Conservation (phyloP, 2,329 filamentous ascomycete genomes). For the Geoglossum cookeanum region DNA sequence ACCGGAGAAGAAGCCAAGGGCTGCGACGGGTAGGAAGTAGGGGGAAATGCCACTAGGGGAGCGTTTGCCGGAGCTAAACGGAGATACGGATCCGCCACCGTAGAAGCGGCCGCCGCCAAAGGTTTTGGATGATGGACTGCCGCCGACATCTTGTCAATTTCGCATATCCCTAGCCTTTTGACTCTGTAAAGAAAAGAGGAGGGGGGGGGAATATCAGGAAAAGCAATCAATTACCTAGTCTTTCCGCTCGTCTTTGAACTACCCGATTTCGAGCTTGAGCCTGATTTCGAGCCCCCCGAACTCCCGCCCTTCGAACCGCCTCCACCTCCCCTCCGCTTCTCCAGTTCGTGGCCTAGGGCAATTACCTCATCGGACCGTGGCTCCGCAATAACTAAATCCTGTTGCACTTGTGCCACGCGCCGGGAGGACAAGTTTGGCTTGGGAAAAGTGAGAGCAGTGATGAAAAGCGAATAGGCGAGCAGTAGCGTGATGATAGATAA, state of each 20-base stretch:
- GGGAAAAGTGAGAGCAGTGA: neutral
- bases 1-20: constrained; percentile 42
- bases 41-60: constrained; percentile 33
- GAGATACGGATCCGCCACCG: constrained; percentile 40
- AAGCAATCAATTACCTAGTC: no score
- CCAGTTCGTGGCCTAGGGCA: neutral
- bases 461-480: neutral
- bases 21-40: constrained; percentile 31
- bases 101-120: constrained; percentile 49
- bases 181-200: no score
- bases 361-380: neutral
- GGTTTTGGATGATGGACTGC: neutral
- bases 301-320: constrained; percentile 3
- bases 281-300: neutral
- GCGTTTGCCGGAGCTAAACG: constrained; percentile 37
- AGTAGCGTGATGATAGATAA: neutral
- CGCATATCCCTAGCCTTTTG: no score
- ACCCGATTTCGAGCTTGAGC: neutral
- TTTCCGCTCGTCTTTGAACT: neutral
- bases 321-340: constrained; percentile 6
- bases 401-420: neutral
- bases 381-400: neutral
- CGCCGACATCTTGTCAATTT: no score
- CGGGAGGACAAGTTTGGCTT: neutral
- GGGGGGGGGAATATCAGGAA: no score